These are phyloP conservation scores for Cajanus cajan DNA, from an alignment of 306 rosid species.

Conservation along the genomic window DNA sequence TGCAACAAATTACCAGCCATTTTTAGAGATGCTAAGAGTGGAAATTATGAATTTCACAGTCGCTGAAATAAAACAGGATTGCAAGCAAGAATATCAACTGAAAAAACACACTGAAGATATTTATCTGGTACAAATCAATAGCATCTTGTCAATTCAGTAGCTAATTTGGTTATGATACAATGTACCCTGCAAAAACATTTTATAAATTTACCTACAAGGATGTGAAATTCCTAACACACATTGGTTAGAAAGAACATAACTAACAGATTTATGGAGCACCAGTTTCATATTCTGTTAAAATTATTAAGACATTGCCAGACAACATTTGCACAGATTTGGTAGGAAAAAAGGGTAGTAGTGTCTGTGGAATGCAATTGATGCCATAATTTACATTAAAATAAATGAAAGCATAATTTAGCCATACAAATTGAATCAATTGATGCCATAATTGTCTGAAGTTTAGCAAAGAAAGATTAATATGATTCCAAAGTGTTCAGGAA, in stretches of 20 bases:
- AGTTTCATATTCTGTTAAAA: no score
- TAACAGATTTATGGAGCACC: no score
- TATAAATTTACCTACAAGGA: background rate
- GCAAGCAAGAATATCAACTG: background rate
- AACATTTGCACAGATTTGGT: no score
- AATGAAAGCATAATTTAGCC: slow-evolving; percentile 17
- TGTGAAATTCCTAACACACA: background rate
- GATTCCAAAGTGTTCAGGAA: background rate
- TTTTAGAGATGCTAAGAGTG: background rate
- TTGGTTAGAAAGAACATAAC: background rate
- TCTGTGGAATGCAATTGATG: no score
- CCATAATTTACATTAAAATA: slow-evolving; percentile 8
- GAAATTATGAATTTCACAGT: background rate
- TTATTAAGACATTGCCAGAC: no score
- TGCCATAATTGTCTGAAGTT: background rate
- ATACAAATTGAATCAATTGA: slow-evolving; percentile 2
- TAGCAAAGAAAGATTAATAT: slow-evolving; percentile 15
- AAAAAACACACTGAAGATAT: background rate
- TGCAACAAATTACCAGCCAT: background rate
- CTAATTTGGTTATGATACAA: background rate
- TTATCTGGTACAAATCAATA: background rate
- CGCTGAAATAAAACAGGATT: background rate
- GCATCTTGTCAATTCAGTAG: background rate
- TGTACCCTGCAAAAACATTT: background rate
- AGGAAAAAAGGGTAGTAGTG: no score